These are phyloP conservation scores for Geotrichum bryndzae DNA, from an alignment of 1,139 yeast genomes.

Conservation along the genomic window DNA sequence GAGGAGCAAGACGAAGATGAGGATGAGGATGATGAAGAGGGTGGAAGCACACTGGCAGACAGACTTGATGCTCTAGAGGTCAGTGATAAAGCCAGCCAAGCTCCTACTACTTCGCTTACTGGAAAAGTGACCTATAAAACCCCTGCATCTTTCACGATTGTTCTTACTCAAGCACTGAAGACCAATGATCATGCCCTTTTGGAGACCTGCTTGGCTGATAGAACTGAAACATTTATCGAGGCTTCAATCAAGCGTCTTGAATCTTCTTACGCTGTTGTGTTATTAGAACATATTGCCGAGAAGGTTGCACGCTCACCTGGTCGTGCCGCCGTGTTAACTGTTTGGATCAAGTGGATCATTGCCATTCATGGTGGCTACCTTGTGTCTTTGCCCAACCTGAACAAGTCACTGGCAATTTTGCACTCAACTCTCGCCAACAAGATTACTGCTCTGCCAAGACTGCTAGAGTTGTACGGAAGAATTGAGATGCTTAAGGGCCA, in stretches of 20 bases:
- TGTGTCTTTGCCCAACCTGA: conserved; percentile 63
- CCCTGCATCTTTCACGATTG: conserved; percentile 37
- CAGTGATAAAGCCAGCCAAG: conserved; percentile 20
- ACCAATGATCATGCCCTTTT: conserved; percentile 39
- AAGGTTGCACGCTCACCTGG: conserved; percentile 63
- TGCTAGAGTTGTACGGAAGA: conserved; percentile 79
- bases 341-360: conserved; percentile 92
- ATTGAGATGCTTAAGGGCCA: conserved; percentile 67
- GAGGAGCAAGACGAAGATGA: conserved; percentile 22
- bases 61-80: conserved; percentile 39
- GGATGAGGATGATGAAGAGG: conserved; percentile 32
- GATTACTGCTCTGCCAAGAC: conserved; percentile 68
- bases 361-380: conserved; percentile 84
- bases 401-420: conserved; percentile 62
- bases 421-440: conserved; percentile 72
- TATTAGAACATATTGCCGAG: conserved; percentile 80
- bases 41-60: conserved; percentile 38
- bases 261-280: conserved; percentile 63
- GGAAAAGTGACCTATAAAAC: conserved; percentile 17
- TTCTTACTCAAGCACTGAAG: conserved; percentile 39
- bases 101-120: conserved; percentile 16
- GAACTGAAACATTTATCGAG: conserved; percentile 68
- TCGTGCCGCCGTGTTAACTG: conserved; percentile 68
- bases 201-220: conserved; percentile 66
- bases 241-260: conserved; percentile 65